These are phyloP conservation scores for Ophiostoma populinum DNA, from an alignment of 2,329 filamentous ascomycete species.

Conservation along the genomic window DNA sequence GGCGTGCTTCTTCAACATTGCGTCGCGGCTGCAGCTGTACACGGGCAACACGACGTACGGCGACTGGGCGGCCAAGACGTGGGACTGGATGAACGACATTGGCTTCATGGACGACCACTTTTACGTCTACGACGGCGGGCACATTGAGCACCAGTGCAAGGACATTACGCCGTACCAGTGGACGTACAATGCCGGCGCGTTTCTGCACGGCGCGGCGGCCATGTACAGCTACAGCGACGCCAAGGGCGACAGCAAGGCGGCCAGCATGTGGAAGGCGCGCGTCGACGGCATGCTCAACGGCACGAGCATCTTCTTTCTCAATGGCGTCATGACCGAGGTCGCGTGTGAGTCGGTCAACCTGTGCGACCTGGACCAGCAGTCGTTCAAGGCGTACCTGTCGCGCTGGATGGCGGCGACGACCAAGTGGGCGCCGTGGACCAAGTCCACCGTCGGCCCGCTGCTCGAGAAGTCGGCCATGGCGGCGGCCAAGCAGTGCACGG, in stretches of 20 bases:
- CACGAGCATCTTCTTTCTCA: conserved; percentile 37
- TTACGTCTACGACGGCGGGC: conserved; percentile 45
- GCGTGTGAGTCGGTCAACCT: conserved; percentile 44
- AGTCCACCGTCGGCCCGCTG: conserved; percentile 31
- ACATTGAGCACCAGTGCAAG: conserved; percentile 39
- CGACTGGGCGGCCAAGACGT: conserved; percentile 59
- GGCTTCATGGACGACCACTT: conserved; percentile 40
- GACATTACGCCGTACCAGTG: conserved; percentile 44
- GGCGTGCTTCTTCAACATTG: conserved; percentile 33
- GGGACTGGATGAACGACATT: conserved; percentile 46
- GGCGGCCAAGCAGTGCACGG: conserved; percentile 39
- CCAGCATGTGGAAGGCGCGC: conserved; percentile 35
- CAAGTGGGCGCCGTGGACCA: conserved; percentile 45
- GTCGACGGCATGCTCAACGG: conserved; percentile 38
- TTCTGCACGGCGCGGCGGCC: conserved; percentile 48
- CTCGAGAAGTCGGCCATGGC: conserved; percentile 37
- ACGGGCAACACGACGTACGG: conserved; percentile 63
- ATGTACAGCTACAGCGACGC: conserved; percentile 45
- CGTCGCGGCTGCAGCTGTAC: conserved; percentile 46
- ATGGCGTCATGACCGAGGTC: conserved; percentile 44
- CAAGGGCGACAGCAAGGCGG: conserved; percentile 11
- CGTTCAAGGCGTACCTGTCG: conserved; percentile 46
- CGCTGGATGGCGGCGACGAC: conserved; percentile 45
- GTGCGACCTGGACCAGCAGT: conserved; percentile 45
- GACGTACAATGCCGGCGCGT: conserved; percentile 51